Conservation (phyloP, 2,329 filamentous ascomycete species). For the Cladosporium sp. region DNA sequence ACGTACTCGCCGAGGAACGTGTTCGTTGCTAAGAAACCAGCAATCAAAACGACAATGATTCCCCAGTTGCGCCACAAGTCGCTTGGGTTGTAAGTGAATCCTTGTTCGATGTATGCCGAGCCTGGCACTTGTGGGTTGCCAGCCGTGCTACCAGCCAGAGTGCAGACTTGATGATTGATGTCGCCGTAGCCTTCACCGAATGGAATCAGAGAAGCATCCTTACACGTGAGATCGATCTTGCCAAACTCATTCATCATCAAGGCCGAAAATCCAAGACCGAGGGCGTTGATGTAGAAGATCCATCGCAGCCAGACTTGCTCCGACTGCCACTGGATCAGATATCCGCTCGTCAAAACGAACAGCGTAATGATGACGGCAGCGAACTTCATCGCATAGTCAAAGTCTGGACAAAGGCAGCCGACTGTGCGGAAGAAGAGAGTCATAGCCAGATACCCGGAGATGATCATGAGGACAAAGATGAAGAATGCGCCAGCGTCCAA, state of each 20-base stretch:
- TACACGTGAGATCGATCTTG: slow-evolving; percentile 64
- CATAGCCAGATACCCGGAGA: slow-evolving; percentile 51
- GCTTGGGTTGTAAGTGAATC: slow-evolving; percentile 61
- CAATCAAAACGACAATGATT: slow-evolving; percentile 71
- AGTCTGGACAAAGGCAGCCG: slow-evolving; percentile 71
- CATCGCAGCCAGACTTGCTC: slow-evolving; percentile 74
- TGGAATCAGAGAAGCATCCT: slow-evolving; percentile 64
- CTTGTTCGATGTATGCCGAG: slow-evolving; percentile 62
- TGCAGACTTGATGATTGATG: slow-evolving; percentile 75
- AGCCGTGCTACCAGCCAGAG: slow-evolving; percentile 65
- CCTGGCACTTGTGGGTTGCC: slow-evolving; percentile 64
- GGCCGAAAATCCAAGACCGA: slow-evolving; percentile 70
- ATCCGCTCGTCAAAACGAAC: slow-evolving; percentile 78
- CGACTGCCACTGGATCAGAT: slow-evolving; percentile 73
- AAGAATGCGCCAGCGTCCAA: slow-evolving; percentile 74
- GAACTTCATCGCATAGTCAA: slow-evolving; percentile 79
- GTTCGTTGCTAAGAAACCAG: slow-evolving; percentile 71
- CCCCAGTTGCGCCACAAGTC: slow-evolving; percentile 82
- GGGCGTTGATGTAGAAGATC: slow-evolving; percentile 73
- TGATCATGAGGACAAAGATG: slow-evolving; percentile 59
- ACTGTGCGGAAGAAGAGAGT: slow-evolving; percentile 74
- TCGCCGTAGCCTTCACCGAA: slow-evolving; percentile 65
- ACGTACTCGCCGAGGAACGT: slow-evolving; percentile 75
- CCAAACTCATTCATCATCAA: slow-evolving; percentile 88
- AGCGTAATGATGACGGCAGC: slow-evolving; percentile 74